Evolutionary conservation across 2,329 filamentous ascomycete genomes (phyloP), one percentile per base, ranked within the genome.

Genomic region (Phaeosphaeriaceae sp.): DNA sequence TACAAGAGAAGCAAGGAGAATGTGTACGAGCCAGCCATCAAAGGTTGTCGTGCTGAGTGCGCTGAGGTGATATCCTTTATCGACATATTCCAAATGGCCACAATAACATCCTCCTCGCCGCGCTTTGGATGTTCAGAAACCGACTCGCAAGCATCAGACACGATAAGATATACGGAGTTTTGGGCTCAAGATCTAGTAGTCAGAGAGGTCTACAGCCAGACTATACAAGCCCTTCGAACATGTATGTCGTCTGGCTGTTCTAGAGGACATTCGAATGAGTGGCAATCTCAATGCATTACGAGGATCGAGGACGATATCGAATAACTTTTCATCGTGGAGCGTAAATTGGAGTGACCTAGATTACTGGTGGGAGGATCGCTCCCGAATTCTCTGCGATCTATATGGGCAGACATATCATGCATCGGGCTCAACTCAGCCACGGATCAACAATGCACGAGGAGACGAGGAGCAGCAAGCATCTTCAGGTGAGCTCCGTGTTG

Each of bases 91-190:
- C 49, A 7, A 8, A 19, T 17, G 32, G 13, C 13, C 15, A 19
- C 15, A 52, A 10, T 11, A 52, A 44, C 19, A n/a, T 40, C 24
- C 32, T 52, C 13, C 49, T 52, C n/a, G 49, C 49, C 8, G 43
- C 40, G 8, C 35, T 52, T 5, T 52, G 49, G 49, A 52, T 52
- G 35, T 52, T n/a, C 23, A 32, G 49, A 10, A 28, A 43, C 21
- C 30, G 49, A 43, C 22, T 42, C 6, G 49, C 49, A 15, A 43
- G 17, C 17, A 15, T 52, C 22, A 15, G 9, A 1, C 32, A 52
- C 23, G 49, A 52, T 35, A 52, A 52, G 49, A 52, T 52, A 11
- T 52, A 52, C n/a, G 32, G 21, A 22, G 5, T 43, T 19, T 24
- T 52, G 22, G 49, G 30, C 0, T 26, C 43, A 24, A 13, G 43